phyloP scores from a whole-genome alignment of 371 early-diverging fungal genomes.

The Rhizopus arrhizus region DNA sequence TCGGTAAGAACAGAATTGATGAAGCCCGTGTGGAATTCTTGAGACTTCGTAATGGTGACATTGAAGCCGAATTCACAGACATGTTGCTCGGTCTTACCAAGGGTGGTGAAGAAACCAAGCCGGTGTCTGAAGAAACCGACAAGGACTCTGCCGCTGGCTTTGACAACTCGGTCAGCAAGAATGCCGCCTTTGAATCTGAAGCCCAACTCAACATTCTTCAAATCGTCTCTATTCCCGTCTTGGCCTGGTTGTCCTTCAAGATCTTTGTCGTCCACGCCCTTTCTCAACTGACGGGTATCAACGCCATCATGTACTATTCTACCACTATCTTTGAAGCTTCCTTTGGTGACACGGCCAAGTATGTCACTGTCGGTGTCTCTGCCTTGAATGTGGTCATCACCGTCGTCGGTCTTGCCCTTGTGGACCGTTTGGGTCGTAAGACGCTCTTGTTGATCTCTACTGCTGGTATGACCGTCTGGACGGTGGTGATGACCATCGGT shows the following conservation, averaged over 20 bases:
- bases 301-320: slow-evolving; percentile 67
- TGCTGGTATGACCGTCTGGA: slow-evolving; percentile 50
- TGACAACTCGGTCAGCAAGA: slow-evolving; percentile 32
- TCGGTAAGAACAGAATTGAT: slow-evolving; percentile 58
- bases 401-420: slow-evolving; percentile 48
- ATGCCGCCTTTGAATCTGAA: slow-evolving; percentile 31
- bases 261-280: slow-evolving; percentile 64
- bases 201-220: slow-evolving; percentile 33
- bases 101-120: slow-evolving; percentile 18
- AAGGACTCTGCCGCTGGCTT: slow-evolving; percentile 25
- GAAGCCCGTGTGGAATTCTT: slow-evolving; percentile 63
- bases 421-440: slow-evolving; percentile 69
- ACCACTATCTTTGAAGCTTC: slow-evolving; percentile 45
- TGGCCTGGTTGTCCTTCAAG: slow-evolving; percentile 35
- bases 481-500: slow-evolving; percentile 41
- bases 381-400: slow-evolving; percentile 59
- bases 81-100: slow-evolving; percentile 52
- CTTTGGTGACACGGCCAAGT: slow-evolving; percentile 39
- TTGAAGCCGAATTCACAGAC: slow-evolving; percentile 64
- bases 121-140: slow-evolving; percentile 12
- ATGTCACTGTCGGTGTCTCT: slow-evolving; percentile 48
- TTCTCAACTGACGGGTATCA: slow-evolving; percentile 70
- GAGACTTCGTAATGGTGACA: slow-evolving; percentile 62
- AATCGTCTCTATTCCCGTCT: slow-evolving; percentile 39
- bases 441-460: slow-evolving; percentile 58